Conservation (phyloP, 768 basidiomycete species). For the Harrya chromipes region DNA sequence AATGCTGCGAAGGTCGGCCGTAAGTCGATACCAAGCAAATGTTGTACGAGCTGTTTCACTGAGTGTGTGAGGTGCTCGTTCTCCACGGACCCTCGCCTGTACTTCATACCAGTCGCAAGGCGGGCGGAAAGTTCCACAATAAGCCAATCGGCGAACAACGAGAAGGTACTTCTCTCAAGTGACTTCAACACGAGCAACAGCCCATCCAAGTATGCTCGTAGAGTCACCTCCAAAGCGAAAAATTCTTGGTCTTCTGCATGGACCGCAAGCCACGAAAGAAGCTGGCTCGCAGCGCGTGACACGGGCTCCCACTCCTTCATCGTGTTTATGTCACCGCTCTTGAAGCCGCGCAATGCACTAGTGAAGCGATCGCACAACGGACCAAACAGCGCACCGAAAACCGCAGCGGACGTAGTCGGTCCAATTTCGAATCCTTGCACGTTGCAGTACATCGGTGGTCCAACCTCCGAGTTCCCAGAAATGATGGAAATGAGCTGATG, state of each 20-base stretch:
- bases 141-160: constrained; percentile 59
- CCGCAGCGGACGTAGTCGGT: constrained; percentile 38
- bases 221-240: constrained; percentile 25
- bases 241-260: constrained; percentile 35
- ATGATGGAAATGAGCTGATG: constrained; percentile 49
- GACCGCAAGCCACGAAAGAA: constrained; percentile 44
- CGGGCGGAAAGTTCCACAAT: constrained; percentile 54
- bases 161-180: constrained; percentile 32
- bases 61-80: constrained; percentile 25
- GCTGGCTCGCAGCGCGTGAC: constrained; percentile 41
- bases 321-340: constrained; percentile 20
- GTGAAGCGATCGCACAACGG: constrained; percentile 44
- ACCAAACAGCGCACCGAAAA: constrained; percentile 46
- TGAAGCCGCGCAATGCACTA: constrained; percentile 36
- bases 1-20: constrained; percentile 27
- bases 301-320: constrained; percentile 39
- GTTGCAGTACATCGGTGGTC: constrained; percentile 30
- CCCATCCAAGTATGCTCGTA: constrained; percentile 38
- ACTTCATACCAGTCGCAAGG: constrained; percentile 26
- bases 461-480: constrained; percentile 23
- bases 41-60: constrained; percentile 41
- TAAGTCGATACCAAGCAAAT: constrained; percentile 55
- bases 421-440: constrained; percentile 43
- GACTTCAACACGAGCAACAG: constrained; percentile 40
- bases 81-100: constrained; percentile 26